Evolutionary conservation across 1,284 basidiomycete genomes (phyloP).

Genomic region (Microbotryum saponariae): DNA sequence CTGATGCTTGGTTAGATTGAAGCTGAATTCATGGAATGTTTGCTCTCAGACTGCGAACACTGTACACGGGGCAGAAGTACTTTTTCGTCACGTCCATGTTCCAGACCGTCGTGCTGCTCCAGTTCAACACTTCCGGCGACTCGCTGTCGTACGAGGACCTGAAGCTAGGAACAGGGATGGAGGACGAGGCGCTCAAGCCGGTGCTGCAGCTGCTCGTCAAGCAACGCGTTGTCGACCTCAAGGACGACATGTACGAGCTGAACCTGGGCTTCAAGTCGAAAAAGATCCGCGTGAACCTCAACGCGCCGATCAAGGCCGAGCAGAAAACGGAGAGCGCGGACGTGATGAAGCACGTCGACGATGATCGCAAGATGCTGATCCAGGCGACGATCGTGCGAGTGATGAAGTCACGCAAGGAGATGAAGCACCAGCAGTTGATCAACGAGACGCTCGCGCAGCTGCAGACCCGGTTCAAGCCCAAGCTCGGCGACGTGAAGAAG

Average conservation of each 20-base stretch:
- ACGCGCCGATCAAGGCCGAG: constrained; percentile 89
- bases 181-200: constrained; percentile 73
- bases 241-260: constrained; percentile 80
- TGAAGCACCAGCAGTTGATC: constrained; percentile 92
- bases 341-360: constrained; percentile 82
- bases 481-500: constrained; percentile 73
- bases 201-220: constrained; percentile 78
- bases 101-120: constrained; percentile 87
- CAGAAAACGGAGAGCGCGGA: constrained; percentile 85
- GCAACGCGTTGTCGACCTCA: constrained; percentile 74
- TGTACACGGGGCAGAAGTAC: constrained; percentile 85
- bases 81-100: constrained; percentile 92
- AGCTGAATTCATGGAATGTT: background rate
- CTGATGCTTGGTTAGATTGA: too few relatives aligned
- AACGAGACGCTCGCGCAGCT: constrained; percentile 68
- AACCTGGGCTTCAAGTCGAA: constrained; percentile 97
- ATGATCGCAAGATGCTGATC: constrained; percentile 93
- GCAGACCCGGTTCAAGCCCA: constrained; percentile 72
- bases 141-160: constrained; percentile 75
- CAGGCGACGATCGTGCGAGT: constrained; percentile 98
- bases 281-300: constrained; percentile 91
- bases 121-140: constrained; percentile 81
- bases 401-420: constrained; percentile 87
- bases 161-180: constrained; percentile 70
- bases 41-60: constrained; percentile 59